Base-by-base conservation (phyloP, 2,329 filamentous ascomycete genomes). In the Triangularia setosa region DNA sequence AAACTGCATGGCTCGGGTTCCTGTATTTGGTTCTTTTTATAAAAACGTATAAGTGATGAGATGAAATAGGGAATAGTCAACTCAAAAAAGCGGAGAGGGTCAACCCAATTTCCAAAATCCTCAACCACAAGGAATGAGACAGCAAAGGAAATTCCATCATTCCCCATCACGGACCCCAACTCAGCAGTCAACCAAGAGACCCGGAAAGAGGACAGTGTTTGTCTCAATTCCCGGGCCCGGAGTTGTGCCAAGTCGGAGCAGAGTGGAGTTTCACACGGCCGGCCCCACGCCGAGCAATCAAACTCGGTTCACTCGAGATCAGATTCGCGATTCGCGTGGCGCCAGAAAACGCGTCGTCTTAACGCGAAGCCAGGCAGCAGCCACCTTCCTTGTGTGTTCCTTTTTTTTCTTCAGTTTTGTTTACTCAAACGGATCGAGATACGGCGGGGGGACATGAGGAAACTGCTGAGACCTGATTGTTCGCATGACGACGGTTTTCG, bases 131-230 rank as follows among this genome's bases (percentile, higher is more conserved):
- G 14, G n/a, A 33, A 33, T 12, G 11, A 40, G 7, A 40, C 35
- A n/a, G n/a, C 40, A 48, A 48, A 48, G 40, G n/a, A 48, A 48
- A 48, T 48, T 48, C n/a, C 40, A 48, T 48, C 40, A 48, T 4
- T 12, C 11, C 16, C 7, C n/a, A 21, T 21, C 40, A 48, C 40
- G 7, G 16, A 5, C 40, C 40, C 40, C 21, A 12, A 48, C 40
- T 18, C 40, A 48, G n/a, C 40, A 48, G 40, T 14, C 40, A 48
- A 21, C 40, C 40, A 48, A 21, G 40, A 40, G 40, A 48, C 40
- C 40, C n/a, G 40, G 21, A 21, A 48, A 48, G 11, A 48, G 64
- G 66, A 68, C 64, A 68, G 66, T 65, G 5, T 58, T 64, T 66
- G 66, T 64, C 66, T 63, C 58, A 25, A 30, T 57, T 48, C 25